Base-by-base conservation (phyloP, 805 yeast genomes). In the Kuraishia cidri region DNA sequence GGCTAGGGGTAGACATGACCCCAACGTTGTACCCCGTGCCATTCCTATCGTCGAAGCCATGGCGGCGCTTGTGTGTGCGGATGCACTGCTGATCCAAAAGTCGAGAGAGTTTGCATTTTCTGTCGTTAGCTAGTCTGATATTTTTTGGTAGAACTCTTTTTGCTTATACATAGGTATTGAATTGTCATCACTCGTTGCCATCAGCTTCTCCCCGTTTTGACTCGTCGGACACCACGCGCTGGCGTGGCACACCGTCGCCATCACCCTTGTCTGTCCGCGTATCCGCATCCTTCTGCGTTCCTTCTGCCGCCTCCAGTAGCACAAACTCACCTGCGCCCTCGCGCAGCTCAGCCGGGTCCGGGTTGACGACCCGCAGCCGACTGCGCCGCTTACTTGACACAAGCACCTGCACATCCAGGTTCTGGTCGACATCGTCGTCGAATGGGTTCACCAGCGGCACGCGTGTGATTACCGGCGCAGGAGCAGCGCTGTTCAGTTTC, bases 1-100 rank as follows among this genome's bases (percentile, higher is more conserved):
- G 33, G 96, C 98, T 23, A 79, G 90, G 56, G 98, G 98, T 36
- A 83, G 98, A 70, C 98, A 92, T 52, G 98, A 92, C 56, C 98
- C 98, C 22, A 85, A 88, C 50, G 98, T 92, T 35, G 94, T 94
- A 14, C 98, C 98, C 44, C 78, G 98, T 58, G 98, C 98, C 25
- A 86, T 92, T 39, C 97, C 98, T 33, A 92, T 92, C 50, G 97
- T 92, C 20, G 98, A 92, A 65, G 85, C 97, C 26, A 90, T 92
- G 97, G 75, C 97, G 31, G 92, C 97, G n/a, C 67, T 92, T 43
- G 96, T 86, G 2, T 60, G 90, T 41, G 90, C 90, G 27, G 98
- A 92, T 56, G 77, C 84, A 35, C 61, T 82, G 36, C 60, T 92
- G 62, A 70, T 88, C 30, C 98, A 90, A 62, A 80, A 83, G 57